Base-by-base conservation (phyloP, 2,329 filamentous ascomycete species). In the Sclerotiophoma versabilis region DNA sequence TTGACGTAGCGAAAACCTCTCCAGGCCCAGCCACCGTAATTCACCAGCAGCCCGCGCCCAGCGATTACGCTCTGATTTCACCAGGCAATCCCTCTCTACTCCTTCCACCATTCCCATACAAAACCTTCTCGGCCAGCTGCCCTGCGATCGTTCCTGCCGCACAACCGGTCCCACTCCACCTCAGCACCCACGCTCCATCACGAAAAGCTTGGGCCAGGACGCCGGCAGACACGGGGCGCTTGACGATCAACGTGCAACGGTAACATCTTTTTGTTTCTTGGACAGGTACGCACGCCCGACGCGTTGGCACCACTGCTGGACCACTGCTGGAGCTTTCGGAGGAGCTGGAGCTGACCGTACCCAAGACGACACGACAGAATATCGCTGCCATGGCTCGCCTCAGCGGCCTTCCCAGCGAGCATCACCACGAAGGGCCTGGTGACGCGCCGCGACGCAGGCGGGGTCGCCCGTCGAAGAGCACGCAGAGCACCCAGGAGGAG, bases 381-480 rank as follows among this genome's bases (percentile, higher is more conserved):
- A 33, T 27, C 54, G 48, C 58, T 41, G 55, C 44, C 57, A 74
- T 74, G 71, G 72, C 71, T 55, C 70, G 70, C 37, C 62, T 72
- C 39, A 69, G 65, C 54, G 69, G 71, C 45, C 65, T 72, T 8
- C 66, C 70, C 37, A 71, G 71, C 29, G 70, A 73, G 60, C 71
- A 72, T 62, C 72, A 74, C 53, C 65, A 69, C 53, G 63, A 70
- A 42, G 71, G 71, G 23, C 71, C 71, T 19, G 71, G 68, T 9
- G 70, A 74, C 49, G 64, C 68, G 34, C 64, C 70, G 8, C 69
- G 68, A 41, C 71, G 71, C 51, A 66, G 67, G 47, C 65, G 65
- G 48, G 64, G 67, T 49, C 70, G 72, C 43, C 62, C 62, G 4
- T 56, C 58, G 17, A 72, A 70, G 63, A 60, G 56, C 59, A 62